Conservation (phyloP, 1,284 basidiomycete genomes). For the Amylostereum areolatum region DNA sequence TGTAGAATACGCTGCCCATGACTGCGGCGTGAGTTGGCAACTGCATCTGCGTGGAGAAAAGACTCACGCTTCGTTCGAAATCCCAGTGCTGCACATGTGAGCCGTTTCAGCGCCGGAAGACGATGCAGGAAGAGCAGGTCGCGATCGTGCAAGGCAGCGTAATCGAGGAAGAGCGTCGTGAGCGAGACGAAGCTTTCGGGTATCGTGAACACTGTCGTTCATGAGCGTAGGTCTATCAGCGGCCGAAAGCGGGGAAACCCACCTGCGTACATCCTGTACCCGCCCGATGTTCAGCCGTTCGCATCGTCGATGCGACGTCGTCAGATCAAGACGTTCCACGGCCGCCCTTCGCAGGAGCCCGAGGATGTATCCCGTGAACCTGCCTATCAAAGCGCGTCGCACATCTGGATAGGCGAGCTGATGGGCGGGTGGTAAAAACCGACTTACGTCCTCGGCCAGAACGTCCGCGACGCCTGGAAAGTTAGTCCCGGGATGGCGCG, state of each 20-base stretch:
- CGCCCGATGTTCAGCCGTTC: constrained; percentile 42
- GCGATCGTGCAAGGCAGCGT: constrained; percentile 36
- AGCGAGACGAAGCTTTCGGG: constrained; percentile 47
- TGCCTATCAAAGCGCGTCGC: too few relatives aligned
- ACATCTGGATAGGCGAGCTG: constrained; percentile 3
- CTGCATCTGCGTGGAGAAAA: not conserved
- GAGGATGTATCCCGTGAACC: constrained; percentile 33
- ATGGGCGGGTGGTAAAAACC: not conserved
- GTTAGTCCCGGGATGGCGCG: not conserved
- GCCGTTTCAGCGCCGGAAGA: constrained; percentile 40
- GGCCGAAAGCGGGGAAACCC: constrained; percentile 8
- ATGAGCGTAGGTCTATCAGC: constrained; percentile 3
- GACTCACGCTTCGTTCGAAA: constrained; percentile 56
- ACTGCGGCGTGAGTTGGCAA: constrained; percentile 2
- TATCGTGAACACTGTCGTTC: constrained; percentile 41
- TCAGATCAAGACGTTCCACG: constrained; percentile 32
- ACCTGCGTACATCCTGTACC: constrained; percentile 40
- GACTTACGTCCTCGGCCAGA: constrained; percentile 2
- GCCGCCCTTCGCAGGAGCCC: constrained; percentile 32
- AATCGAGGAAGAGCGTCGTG: constrained; percentile 41
- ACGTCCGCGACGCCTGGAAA: constrained; percentile 2
- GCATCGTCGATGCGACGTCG: constrained; percentile 39
- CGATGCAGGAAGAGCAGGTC: constrained; percentile 47
- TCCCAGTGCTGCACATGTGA: constrained; percentile 49
- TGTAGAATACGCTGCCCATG: constrained; percentile 53